Conservation (phyloP, 2,329 filamentous ascomycete species). For the Coniosporium tulheliwenetii region DNA sequence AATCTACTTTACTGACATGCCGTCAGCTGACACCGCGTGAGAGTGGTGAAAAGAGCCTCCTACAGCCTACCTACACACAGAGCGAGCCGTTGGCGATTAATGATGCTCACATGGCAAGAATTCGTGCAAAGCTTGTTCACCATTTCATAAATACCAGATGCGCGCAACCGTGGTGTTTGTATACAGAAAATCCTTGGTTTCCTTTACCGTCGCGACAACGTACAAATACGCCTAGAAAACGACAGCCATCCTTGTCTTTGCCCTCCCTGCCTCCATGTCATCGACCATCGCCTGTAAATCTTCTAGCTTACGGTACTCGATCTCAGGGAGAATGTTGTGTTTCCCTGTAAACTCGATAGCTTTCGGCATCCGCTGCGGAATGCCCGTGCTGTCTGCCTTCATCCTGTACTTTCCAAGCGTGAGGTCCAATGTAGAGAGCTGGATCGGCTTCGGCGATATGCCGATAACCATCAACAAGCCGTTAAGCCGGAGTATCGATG, state of each 20-base stretch:
- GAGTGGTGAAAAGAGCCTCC: too few relatives aligned
- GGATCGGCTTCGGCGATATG: slow-evolving; percentile 20
- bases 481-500: slow-evolving; percentile 19
- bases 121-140: too few relatives aligned
- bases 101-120: too few relatives aligned
- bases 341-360: slow-evolving; percentile 27
- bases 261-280: slow-evolving; percentile 21
- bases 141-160: too few relatives aligned
- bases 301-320: slow-evolving; percentile 23
- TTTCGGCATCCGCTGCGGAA: slow-evolving; percentile 26
- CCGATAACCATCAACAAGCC: slow-evolving; percentile 29
- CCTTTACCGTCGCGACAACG: too few relatives aligned
- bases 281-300: slow-evolving; percentile 22
- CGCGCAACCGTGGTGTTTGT: too few relatives aligned
- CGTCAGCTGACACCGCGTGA: too few relatives aligned
- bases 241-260: slow-evolving; percentile 21
- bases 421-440: slow-evolving; percentile 23
- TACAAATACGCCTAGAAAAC: slow-evolving; percentile 10
- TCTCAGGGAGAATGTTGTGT: slow-evolving; percentile 24
- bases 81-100: too few relatives aligned
- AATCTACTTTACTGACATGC: too few relatives aligned
- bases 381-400: slow-evolving; percentile 26
- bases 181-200: too few relatives aligned
- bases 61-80: too few relatives aligned
- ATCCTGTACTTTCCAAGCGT: slow-evolving; percentile 24